Evolutionary conservation across 1,284 basidiomycete species (phyloP).

Genomic region (Phellopilus nigrolimitatus): DNA sequence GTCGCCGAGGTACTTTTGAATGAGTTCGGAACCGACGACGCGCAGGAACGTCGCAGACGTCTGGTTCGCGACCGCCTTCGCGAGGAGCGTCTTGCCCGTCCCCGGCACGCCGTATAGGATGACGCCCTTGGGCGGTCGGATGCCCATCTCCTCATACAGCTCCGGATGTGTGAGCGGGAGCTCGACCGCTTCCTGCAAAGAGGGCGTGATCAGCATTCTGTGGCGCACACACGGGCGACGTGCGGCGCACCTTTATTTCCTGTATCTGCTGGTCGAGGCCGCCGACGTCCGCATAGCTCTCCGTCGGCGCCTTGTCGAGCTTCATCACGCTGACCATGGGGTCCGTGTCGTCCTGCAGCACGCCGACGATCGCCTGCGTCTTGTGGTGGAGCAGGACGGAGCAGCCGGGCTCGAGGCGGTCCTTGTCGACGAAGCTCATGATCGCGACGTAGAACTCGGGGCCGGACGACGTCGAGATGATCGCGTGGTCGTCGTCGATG

Average conservation of each 20-base stretch:
- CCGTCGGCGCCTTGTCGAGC: slow-evolving; percentile 96
- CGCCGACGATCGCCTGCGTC: slow-evolving; percentile 92
- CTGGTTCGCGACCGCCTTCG: slow-evolving; percentile 98
- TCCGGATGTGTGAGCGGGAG: slow-evolving; percentile 97
- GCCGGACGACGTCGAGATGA: slow-evolving; percentile 91
- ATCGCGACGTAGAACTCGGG: slow-evolving; percentile 99
- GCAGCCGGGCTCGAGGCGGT: slow-evolving; percentile 94
- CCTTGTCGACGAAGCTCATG: slow-evolving; percentile 99
- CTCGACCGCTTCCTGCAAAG: slow-evolving; percentile 92
- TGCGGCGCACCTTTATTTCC: slow-evolving; percentile 85
- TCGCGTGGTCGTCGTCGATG: slow-evolving; percentile 99
- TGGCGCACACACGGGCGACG: slow-evolving; percentile 16
- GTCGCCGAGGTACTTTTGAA: slow-evolving; percentile 99
- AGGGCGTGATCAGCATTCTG: no score
- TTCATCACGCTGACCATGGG: slow-evolving; percentile 99
- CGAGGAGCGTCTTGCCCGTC: slow-evolving; percentile 96
- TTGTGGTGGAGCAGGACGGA: slow-evolving; percentile 96
- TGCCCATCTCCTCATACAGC: slow-evolving; percentile 99
- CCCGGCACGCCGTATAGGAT: slow-evolving; percentile 98
- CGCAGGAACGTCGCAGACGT: slow-evolving; percentile 98
- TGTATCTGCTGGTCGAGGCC: slow-evolving; percentile 96
- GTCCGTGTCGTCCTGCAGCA: slow-evolving; percentile 94
- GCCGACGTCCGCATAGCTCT: slow-evolving; percentile 98
- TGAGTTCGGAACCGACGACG: slow-evolving; percentile 96
- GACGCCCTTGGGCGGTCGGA: slow-evolving; percentile 97